Base-by-base conservation (phyloP, 306 rosid species). In the Fagus sylvatica region DNA sequence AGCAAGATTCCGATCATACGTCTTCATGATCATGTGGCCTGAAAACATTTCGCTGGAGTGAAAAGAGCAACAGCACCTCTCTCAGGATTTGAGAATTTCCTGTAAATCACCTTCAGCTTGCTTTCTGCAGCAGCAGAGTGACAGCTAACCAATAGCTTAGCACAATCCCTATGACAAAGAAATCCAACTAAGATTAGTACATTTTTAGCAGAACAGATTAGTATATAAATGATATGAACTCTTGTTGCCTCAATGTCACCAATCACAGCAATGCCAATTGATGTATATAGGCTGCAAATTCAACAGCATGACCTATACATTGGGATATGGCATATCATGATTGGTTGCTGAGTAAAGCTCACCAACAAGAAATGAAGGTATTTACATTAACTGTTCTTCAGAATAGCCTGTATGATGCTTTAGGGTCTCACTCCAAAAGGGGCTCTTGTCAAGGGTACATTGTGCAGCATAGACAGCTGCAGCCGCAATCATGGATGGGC, bases 401-500 rank as follows among this genome's bases (percentile, higher is more conserved):
- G 57, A 76, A 68, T 88, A 88, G 76, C 91, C 85, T 42, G 89
- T 85, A 54, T 88, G 79, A 65, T 88, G 91, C 73, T 82, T 70
- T 43, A 88, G 71, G 61, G 91, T 82, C 56, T 84, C 69, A 49
- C 80, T 84, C 85, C 92, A 88, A 34, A 77, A 43, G 5, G 88
- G 90, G 15, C n/a, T 59, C 69, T 32, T 72, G 7, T 77, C 76
- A 41, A 90, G 90, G 40, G 85, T 71, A 13, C 86, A 48, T 32
- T 85, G 77, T 0, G 92, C 88, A 51, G 84, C 87, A 64, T 80
- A 88, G 51, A 88, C 89, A 1, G 92, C 90, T 0, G 89, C 77
- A 1, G 95, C 91, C 16, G 92, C 92, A 7, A 85, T 79, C 79
- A 73, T 42, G 17, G 94, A 88, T 53, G 94, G 87, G 48, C 83